These are phyloP conservation scores for Colletotrichum sublineola DNA, from an alignment of 2,329 filamentous ascomycete genomes.

Conservation along the genomic window DNA sequence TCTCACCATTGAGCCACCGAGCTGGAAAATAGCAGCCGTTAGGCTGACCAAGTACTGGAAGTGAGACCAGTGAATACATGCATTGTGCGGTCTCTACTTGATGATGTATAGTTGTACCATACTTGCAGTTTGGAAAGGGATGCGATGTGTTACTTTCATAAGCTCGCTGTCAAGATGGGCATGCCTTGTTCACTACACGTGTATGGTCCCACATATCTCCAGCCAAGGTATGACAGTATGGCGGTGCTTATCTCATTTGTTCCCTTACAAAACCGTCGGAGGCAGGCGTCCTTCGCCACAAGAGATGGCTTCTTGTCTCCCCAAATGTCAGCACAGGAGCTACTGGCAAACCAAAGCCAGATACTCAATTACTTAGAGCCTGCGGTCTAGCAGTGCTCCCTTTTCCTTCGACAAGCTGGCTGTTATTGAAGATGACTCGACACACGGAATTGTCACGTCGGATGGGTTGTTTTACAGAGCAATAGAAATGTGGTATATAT, in stretches of 20 bases:
- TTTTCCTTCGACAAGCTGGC: neutral
- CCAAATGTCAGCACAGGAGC: neutral
- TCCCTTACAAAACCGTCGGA: neutral
- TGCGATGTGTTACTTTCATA: neutral
- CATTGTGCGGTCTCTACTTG: neutral
- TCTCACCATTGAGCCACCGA: neutral
- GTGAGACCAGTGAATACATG: neutral
- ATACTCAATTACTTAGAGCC: neutral
- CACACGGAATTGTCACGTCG: neutral
- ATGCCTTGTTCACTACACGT: neutral
- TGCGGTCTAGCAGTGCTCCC: neutral
- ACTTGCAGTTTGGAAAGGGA: neutral
- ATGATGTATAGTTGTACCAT: neutral
- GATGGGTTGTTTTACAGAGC: neutral
- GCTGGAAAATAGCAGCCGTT: neutral
- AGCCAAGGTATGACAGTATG: neutral
- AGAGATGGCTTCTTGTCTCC: neutral
- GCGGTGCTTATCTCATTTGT: neutral
- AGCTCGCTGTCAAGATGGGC: neutral
- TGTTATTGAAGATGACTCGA: neutral
- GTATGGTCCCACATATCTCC: neutral
- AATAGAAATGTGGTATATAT: slow-evolving; percentile 29
- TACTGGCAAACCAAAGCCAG: neutral
- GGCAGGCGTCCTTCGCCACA: neutral
- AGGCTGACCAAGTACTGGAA: neutral